Conservation (phyloP, 2,329 filamentous ascomycete species). For the Pyricularia grisea region DNA sequence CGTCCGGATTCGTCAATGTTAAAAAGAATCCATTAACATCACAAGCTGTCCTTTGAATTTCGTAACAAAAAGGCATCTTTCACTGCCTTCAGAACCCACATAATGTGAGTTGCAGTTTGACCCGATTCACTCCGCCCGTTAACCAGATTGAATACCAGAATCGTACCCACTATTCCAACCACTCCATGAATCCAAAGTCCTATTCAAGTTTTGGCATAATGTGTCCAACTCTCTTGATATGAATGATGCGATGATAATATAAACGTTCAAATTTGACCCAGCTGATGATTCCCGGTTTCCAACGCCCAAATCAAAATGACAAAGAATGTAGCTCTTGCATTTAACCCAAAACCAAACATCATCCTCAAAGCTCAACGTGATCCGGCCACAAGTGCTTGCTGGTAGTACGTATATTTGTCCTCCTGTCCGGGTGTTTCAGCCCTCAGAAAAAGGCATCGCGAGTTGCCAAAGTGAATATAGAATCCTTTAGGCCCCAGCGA, state of each 20-base stretch:
- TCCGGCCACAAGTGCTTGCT: not conserved
- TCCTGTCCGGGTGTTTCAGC: not conserved
- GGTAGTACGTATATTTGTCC: constrained; percentile 3
- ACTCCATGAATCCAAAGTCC: not conserved
- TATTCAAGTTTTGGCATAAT: not conserved
- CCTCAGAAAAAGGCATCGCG: constrained; percentile 3
- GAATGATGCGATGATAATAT: not conserved
- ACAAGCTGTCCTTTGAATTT: not conserved
- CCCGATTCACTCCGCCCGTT: not conserved
- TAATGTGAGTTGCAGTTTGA: not conserved
- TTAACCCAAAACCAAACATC: not conserved
- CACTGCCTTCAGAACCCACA: not conserved
- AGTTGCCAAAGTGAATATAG: constrained; percentile 6
- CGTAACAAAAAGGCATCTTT: not conserved
- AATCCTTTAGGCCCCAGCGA: constrained; percentile 4
- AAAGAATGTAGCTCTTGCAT: not conserved
- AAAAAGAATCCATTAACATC: not conserved
- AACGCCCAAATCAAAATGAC: not conserved
- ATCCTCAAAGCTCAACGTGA: not conserved
- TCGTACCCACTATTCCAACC: not conserved
- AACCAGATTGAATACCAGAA: not conserved
- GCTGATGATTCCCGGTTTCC: not conserved
- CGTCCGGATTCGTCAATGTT: not conserved
- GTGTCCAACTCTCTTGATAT: not conserved
- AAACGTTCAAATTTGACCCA: not conserved